phyloP scores from a whole-genome alignment of 495 filamentous ascomycete genomes.

The Hypoxylon cercidicola region DNA sequence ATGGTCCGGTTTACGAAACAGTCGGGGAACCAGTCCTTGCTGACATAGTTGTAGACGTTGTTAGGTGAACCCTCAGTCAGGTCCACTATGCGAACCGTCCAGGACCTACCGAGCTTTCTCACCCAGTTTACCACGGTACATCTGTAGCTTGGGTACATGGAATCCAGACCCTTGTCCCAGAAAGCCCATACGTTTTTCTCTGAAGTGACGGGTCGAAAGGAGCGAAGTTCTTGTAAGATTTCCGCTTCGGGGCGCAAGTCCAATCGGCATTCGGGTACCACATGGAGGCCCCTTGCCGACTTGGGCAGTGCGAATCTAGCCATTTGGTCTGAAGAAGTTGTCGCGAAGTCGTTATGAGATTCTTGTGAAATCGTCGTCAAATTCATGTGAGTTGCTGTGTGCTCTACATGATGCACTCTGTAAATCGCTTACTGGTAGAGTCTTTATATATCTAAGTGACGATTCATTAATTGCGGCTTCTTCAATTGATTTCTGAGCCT shows the following conservation, averaged over 20 bases:
- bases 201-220: slow-evolving; percentile 43
- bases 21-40: slow-evolving; percentile 42
- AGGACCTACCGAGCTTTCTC: slow-evolving; percentile 40
- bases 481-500: no score
- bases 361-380: not conserved
- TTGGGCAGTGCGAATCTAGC: slow-evolving; percentile 25
- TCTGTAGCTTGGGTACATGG: slow-evolving; percentile 50
- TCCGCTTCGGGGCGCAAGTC: slow-evolving; percentile 38
- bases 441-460: slow-evolving; percentile 5
- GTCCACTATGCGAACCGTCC: slow-evolving; percentile 47
- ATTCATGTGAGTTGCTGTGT: not conserved
- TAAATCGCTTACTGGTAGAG: not conserved
- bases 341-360: not conserved
- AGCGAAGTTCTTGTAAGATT: slow-evolving; percentile 31
- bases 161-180: slow-evolving; percentile 53
- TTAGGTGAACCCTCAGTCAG: slow-evolving; percentile 35
- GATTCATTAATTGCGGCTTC: not conserved
- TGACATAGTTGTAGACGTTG: slow-evolving; percentile 44
- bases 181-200: slow-evolving; percentile 60
- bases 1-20: slow-evolving; percentile 48
- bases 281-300: slow-evolving; percentile 33
- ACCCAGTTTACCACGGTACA: slow-evolving; percentile 49
- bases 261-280: slow-evolving; percentile 23
- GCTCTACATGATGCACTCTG: not conserved
- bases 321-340: slow-evolving; percentile 6